phyloP scores from a whole-genome alignment of 257 asterid genomes.

The Salvia miltiorrhiza region DNA sequence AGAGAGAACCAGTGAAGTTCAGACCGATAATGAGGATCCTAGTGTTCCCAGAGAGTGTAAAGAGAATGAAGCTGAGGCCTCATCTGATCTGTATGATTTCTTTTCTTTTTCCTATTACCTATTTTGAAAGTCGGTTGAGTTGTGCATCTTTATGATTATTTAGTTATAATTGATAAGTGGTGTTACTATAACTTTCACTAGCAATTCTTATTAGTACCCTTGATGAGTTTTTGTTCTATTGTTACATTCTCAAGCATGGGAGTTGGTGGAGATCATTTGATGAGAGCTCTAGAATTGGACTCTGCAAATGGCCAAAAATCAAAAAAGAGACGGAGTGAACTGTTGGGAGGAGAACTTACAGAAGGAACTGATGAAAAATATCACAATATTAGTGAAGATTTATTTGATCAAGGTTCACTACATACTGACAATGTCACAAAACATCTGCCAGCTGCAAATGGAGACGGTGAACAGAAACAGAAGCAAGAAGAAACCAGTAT shows the following conservation, averaged over 20 bases:
- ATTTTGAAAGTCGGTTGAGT: not conserved
- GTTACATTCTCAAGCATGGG: conserved; percentile 35
- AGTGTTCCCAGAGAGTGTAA: conserved; percentile 25
- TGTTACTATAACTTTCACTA: not conserved
- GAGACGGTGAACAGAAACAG: conserved; percentile 31
- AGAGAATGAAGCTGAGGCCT: conserved; percentile 33
- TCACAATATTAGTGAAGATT: conserved; percentile 20
- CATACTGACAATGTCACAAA: conserved; percentile 21
- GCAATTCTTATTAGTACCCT: not conserved
- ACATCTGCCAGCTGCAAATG: conserved; percentile 34
- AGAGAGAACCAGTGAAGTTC: conserved; percentile 29
- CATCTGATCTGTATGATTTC: conserved; percentile 34
- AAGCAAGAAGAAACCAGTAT: conserved; percentile 20
- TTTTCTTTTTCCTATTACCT: not conserved
- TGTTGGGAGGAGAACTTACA: conserved; percentile 22
- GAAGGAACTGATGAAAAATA: conserved; percentile 21
- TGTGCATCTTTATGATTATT: conserved; percentile 18
- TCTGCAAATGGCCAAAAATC: conserved; percentile 31
- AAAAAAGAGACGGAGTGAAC: conserved; percentile 54
- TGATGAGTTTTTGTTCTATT: conserved; percentile 11
- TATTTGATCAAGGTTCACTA: conserved; percentile 29
- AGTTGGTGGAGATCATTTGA: conserved; percentile 14
- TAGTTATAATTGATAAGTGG: not conserved
- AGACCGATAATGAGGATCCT: conserved; percentile 18
- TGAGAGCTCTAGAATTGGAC: conserved; percentile 25